Evolutionary conservation across 2,329 filamentous ascomycete genomes (phyloP).

Genomic region (Cytospora mali): DNA sequence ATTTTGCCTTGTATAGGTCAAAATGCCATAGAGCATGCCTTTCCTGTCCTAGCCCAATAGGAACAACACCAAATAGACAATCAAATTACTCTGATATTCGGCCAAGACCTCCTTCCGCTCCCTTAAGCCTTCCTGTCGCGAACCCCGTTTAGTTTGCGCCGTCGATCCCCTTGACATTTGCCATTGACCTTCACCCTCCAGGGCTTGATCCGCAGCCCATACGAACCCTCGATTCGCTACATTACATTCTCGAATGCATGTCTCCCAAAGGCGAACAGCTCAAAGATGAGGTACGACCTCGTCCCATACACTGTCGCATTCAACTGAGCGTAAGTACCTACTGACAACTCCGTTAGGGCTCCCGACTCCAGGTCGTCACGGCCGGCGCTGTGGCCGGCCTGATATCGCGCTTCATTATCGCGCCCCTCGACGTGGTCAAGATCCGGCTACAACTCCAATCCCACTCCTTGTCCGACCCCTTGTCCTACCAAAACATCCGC

Average conservation of each 20-base stretch:
- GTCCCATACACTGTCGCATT: neutral
- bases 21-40: neutral
- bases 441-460: slow-evolving; percentile 95
- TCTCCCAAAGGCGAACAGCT: slow-evolving; percentile 49
- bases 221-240: neutral
- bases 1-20: neutral
- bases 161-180: too few relatives aligned
- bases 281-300: slow-evolving; percentile 59
- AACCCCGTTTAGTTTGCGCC: neutral
- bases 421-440: slow-evolving; percentile 96
- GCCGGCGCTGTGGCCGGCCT: slow-evolving; percentile 73
- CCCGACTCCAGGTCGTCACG: slow-evolving; percentile 57
- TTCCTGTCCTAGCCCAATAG: neutral
- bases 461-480: slow-evolving; percentile 77
- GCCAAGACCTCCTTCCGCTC: neutral
- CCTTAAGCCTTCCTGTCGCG: neutral
- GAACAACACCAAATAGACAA: neutral
- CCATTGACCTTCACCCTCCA: neutral
- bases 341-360: slow-evolving; percentile 46
- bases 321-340: neutral
- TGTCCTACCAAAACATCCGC: slow-evolving; percentile 54
- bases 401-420: slow-evolving; percentile 89
- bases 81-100: neutral
- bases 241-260: slow-evolving; percentile 44
- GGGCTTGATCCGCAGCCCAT: neutral